A percentile compares a stretch with the other conserved stretches of the same genome.
phyloP scores from a whole-genome alignment of 192 early-diverging fungal species.

The Thoreauomyces humboldtii region DNA sequence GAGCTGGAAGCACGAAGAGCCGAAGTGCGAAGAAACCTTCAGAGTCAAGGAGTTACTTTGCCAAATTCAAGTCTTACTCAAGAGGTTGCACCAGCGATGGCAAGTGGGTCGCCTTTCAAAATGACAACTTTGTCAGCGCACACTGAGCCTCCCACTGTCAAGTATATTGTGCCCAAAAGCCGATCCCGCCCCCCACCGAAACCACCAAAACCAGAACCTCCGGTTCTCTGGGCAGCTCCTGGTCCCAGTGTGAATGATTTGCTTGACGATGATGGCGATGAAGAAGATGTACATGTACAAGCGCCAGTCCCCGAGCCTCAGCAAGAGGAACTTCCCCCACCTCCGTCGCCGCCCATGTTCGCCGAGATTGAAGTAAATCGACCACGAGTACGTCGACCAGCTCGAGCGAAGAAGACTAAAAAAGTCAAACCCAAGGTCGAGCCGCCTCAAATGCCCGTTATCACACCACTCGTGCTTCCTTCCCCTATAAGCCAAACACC shows the following conservation, averaged over 20 bases:
- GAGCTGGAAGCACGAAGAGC: constrained; percentile 3
- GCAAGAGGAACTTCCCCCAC: constrained; percentile 14
- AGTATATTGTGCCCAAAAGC: constrained; percentile 11
- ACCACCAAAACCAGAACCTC: neutral
- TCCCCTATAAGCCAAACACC: no score
- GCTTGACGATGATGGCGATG: neutral
- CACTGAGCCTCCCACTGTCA: neutral
- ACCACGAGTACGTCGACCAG: neutral
- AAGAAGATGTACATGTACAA: neutral
- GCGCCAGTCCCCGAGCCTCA: neutral
- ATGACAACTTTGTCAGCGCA: neutral
- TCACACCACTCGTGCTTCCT: neutral
- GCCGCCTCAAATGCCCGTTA: no score
- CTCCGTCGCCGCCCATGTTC: constrained; percentile 25
- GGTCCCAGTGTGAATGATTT: neutral
- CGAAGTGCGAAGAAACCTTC: constrained; percentile 14
- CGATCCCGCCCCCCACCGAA: constrained; percentile 1
- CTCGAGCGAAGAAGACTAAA: constrained; percentile 4
- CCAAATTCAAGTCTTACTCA: constrained; percentile 21
- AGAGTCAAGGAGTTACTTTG: constrained; percentile 17
- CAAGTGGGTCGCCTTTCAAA: neutral
- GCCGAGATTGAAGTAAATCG: constrained; percentile 13
- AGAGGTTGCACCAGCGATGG: neutral
- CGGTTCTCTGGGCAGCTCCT: neutral
- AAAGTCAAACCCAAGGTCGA: constrained; percentile 10